These are phyloP conservation scores for Thraustotheca clavata DNA, from an alignment of 352 stramenopile species.

Conservation along the genomic window DNA sequence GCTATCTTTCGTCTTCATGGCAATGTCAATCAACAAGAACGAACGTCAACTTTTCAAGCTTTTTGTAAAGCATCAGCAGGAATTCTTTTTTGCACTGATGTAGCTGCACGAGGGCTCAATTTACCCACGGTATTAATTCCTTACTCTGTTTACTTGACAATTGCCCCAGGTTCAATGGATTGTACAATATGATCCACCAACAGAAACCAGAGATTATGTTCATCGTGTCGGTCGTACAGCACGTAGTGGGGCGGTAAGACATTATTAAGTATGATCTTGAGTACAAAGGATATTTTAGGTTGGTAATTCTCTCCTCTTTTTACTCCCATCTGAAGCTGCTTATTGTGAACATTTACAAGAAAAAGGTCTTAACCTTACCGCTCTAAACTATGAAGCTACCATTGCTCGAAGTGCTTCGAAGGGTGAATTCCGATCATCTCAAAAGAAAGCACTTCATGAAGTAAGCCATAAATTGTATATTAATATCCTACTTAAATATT, in stretches of 20 bases:
- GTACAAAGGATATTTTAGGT: conserved; percentile 25
- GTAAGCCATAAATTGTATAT: conserved; percentile 1
- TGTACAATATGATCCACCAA: conserved; percentile 89
- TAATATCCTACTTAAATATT: conserved; percentile 18
- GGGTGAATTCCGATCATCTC: conserved; percentile 29
- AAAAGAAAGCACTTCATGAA: conserved; percentile 77
- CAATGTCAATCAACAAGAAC: conserved; percentile 85
- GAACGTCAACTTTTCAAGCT: conserved; percentile 43
- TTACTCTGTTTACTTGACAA: background rate
- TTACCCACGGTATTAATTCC: conserved; percentile 34
- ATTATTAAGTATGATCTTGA: background rate
- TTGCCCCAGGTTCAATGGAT: conserved; percentile 75
- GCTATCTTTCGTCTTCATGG: conserved; percentile 88
- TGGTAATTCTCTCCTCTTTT: conserved; percentile 94
- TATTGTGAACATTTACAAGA: conserved; percentile 92
- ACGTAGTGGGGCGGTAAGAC: conserved; percentile 29
- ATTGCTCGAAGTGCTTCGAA: conserved; percentile 55
- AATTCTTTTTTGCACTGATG: conserved; percentile 84
- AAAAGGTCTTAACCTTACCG: conserved; percentile 69
- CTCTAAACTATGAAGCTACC: conserved; percentile 80
- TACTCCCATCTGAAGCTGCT: conserved; percentile 93
- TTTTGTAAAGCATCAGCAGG: conserved; percentile 47
- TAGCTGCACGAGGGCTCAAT: conserved; percentile 85
- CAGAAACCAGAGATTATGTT: conserved; percentile 78
- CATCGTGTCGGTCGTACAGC: conserved; percentile 84